phyloP scores from a whole-genome alignment of 78 protist genomes.

The Diacronema lutheri region DNA sequence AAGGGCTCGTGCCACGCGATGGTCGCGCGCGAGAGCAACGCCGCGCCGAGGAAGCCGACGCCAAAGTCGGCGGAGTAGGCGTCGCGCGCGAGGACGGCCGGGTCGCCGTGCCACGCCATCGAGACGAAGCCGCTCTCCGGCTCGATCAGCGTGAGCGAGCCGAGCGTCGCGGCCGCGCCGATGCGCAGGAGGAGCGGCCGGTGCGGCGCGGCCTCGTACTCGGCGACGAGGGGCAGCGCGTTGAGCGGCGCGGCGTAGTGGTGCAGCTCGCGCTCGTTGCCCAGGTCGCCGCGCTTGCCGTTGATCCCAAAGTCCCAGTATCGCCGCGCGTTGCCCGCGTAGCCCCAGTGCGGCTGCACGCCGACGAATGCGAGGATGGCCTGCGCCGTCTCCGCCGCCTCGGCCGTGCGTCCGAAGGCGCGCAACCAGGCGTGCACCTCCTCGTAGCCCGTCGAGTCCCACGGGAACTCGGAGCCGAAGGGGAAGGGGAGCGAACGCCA shows the following conservation, averaged over 20 bases:
- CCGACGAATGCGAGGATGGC: not conserved
- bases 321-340: slow-evolving; percentile 12
- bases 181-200: too few relatives aligned
- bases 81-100: not conserved
- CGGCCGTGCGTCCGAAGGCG: not conserved
- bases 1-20: not conserved
- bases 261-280: slow-evolving; percentile 12
- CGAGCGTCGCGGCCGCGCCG: too few relatives aligned
- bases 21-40: not conserved
- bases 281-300: not conserved
- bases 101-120: slow-evolving; percentile 6
- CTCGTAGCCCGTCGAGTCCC: slow-evolving; percentile 11
- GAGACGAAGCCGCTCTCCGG: not conserved
- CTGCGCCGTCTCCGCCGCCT: not conserved
- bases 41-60: not conserved
- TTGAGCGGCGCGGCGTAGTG: slow-evolving; percentile 16
- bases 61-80: slow-evolving; percentile 5
- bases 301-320: slow-evolving; percentile 26
- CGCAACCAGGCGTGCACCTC: not conserved
- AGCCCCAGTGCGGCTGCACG: not conserved
- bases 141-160: not conserved
- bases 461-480: slow-evolving; percentile 1
- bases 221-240: too few relatives aligned
- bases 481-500: not conserved
- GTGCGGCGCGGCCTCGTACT: too few relatives aligned